phyloP scores from a whole-genome alignment of 495 filamentous ascomycete species.

The Hypoxylon perforatum region DNA sequence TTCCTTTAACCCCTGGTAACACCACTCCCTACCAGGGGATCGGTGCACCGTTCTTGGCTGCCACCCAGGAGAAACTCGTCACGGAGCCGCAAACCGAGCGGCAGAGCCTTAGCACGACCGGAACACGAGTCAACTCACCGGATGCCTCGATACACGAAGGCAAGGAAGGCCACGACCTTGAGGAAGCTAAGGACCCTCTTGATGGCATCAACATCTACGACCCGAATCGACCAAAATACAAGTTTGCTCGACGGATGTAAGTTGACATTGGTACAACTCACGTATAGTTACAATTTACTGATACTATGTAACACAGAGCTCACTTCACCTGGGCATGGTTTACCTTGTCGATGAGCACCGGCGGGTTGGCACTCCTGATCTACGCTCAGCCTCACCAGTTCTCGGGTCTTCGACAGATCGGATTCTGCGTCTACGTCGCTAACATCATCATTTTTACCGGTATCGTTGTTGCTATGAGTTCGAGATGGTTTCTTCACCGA shows the following conservation, averaged over 20 bases:
- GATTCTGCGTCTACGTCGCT: slow-evolving; percentile 68
- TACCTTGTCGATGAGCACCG: slow-evolving; percentile 71
- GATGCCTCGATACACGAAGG: slow-evolving; percentile 27
- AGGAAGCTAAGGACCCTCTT: not conserved
- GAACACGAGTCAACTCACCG: slow-evolving; percentile 26
- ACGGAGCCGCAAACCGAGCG: not conserved
- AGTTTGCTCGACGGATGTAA: slow-evolving; percentile 58
- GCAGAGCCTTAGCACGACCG: slow-evolving; percentile 15
- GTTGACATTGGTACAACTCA: not conserved
- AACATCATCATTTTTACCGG: slow-evolving; percentile 69
- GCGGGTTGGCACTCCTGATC: slow-evolving; percentile 71
- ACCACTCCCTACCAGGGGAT: slow-evolving; percentile 2
- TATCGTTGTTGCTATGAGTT: slow-evolving; percentile 58
- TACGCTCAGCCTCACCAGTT: slow-evolving; percentile 70
- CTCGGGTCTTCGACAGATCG: slow-evolving; percentile 66
- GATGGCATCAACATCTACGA: slow-evolving; percentile 28
- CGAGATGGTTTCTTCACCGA: slow-evolving; percentile 66
- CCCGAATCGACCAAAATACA: slow-evolving; percentile 30
- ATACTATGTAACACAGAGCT: slow-evolving; percentile 12
- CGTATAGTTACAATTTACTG: not conserved
- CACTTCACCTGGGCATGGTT: slow-evolving; percentile 82
- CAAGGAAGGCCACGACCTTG: slow-evolving; percentile 22
- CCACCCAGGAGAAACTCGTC: not conserved
- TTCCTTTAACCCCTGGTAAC: not conserved
- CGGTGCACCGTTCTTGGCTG: not conserved